Evolutionary conservation across 1,284 basidiomycete genomes (phyloP).

Genomic region (Hypsizygus ulmarius): DNA sequence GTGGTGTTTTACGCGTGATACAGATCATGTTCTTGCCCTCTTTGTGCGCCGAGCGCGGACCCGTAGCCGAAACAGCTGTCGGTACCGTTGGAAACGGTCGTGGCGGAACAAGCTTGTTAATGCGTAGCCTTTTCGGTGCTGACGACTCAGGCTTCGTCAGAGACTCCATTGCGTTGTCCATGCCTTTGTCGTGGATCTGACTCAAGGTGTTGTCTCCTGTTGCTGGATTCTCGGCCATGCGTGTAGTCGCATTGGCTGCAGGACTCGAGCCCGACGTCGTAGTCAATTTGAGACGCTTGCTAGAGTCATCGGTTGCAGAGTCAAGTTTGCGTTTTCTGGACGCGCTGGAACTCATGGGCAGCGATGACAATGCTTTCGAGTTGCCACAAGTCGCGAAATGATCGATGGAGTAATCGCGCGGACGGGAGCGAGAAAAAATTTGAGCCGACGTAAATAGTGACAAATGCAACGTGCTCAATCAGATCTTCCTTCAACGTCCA

Average conservation of each 20-base stretch:
- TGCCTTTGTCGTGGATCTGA: neutral
- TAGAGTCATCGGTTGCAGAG: slow-evolving; percentile 18
- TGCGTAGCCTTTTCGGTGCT: slow-evolving; percentile 32
- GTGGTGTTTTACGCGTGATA: slow-evolving; percentile 72
- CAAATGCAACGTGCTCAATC: slow-evolving; percentile 31
- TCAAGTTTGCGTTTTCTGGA: slow-evolving; percentile 39
- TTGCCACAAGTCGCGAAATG: neutral
- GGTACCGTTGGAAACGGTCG: slow-evolving; percentile 77
- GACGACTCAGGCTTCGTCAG: slow-evolving; percentile 9
- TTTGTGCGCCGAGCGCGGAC: slow-evolving; percentile 72
- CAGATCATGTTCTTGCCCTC: slow-evolving; percentile 81
- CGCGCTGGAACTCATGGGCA: slow-evolving; percentile 2
- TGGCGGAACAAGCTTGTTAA: slow-evolving; percentile 66
- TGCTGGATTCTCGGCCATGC: neutral
- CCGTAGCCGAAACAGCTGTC: slow-evolving; percentile 71
- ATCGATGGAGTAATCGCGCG: slow-evolving; percentile 13
- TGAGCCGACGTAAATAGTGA: slow-evolving; percentile 18
- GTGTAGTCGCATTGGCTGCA: slow-evolving; percentile 14
- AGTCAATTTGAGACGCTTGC: slow-evolving; percentile 33
- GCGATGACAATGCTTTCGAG: neutral
- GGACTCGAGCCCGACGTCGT: slow-evolving; percentile 10
- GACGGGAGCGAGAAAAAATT: slow-evolving; percentile 17
- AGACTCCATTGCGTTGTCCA: slow-evolving; percentile 1
- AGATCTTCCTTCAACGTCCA: slow-evolving; percentile 20
- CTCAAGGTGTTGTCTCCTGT: neutral